A percentile compares a stretch with the other conserved stretches of the same genome.
These are phyloP conservation scores for Penicillium sp. DNA, from an alignment of 2,329 filamentous ascomycete genomes.

Conservation along the genomic window DNA sequence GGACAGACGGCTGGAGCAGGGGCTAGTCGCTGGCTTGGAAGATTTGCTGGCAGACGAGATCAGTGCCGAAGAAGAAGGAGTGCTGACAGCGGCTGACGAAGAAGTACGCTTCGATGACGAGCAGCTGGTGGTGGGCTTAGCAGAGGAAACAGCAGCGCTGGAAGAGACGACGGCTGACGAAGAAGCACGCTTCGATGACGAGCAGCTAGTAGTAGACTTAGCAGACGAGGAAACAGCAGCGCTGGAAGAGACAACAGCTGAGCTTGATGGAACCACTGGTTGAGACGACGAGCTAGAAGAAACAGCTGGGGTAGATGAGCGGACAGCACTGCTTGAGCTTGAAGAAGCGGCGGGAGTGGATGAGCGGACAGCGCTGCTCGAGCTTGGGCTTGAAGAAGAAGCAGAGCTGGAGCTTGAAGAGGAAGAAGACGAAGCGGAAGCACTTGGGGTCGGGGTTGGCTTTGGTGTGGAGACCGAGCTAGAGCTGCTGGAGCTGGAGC, in stretches of 20 bases:
- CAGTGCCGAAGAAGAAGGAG: not conserved
- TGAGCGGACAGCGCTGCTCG: not conserved
- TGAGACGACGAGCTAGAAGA: slow-evolving; percentile 2
- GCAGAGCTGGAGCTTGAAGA: slow-evolving; percentile 1
- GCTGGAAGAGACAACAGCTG: not conserved
- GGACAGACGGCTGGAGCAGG: not conserved
- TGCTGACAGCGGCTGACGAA: not conserved
- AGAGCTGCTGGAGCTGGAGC: not conserved
- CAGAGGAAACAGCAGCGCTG: not conserved
- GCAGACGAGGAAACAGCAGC: not conserved
- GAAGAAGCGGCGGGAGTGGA: not conserved
- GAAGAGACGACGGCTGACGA: not conserved
- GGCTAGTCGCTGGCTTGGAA: not conserved
- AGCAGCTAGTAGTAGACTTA: not conserved
- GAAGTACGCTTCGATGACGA: not conserved
- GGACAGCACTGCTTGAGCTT: not conserved
- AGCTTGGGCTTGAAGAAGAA: not conserved
- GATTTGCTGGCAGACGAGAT: not conserved
- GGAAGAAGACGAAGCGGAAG: not conserved
- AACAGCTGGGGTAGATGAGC: slow-evolving; percentile 1
- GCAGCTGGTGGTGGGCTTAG: not conserved
- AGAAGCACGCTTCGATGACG: not conserved
- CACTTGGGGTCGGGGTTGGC: not conserved
- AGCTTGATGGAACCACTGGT: not conserved
- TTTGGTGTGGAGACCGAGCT: not conserved